Base-by-base conservation (phyloP, 192 early-diverging fungal species). In the Phycomyces nitens region DNA sequence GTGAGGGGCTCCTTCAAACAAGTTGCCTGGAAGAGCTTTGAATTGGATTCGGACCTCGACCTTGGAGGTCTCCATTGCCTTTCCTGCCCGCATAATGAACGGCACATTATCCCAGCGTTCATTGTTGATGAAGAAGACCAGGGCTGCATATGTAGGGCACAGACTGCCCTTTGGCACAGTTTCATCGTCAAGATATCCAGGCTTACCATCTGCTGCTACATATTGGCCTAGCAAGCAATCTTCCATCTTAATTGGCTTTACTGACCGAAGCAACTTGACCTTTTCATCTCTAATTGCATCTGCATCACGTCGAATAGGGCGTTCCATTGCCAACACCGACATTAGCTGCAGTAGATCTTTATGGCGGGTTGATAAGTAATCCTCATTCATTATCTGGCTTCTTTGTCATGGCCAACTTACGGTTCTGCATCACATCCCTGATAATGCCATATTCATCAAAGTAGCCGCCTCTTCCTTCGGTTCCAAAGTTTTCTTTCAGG, bases 371-470 rank as follows among this genome's bases (percentile, higher is more conserved):
- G 23, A 62, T 20, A 15, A 22, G 63, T 38, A 15, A 22, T 27
- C 15, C n/a, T 21, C 34, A 29, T 53, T 53, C 24, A 27, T 53
- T 53, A 23, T 54, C 23, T 29, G 16, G 42, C 14, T 5, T 39
- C 53, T 55, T 27, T 55, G n/a, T 27, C 15, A 55, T 34, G 7
- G 2, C 14, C 47, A 5, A 76, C 78, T 65, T 78, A 82, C 81
- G 89, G 76, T 93, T 93, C 80, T 93, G 91, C 86, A 91, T 88
- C 49, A 98, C 96, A 69, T 98, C 96, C 61, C 96, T 92, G 66
- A 98, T 94, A 50, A 98, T 96, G 23, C 96, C 96, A 82, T 95
- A 97, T 79, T 96, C 94, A 71, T 99, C 94, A 88, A 99, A 97
- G 82, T 98, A 98, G 0, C 96, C 96, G 54, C 96, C 96, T 49